phyloP scores from a whole-genome alignment of 305 asterid genomes.

The Fraxinus greggii region DNA sequence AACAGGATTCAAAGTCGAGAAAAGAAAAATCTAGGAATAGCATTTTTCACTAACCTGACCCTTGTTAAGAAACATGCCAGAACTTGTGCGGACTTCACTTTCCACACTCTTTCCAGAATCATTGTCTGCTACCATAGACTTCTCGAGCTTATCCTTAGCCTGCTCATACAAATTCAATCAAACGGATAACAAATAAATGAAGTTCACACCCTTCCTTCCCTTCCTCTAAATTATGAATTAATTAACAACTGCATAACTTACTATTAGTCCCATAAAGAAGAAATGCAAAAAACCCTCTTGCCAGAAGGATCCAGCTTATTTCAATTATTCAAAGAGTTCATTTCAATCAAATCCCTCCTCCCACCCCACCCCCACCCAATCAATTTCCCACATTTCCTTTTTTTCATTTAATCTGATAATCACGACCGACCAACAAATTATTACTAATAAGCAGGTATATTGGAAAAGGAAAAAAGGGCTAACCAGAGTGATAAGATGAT shows the following conservation, averaged over 20 bases:
- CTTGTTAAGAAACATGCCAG: too few relatives aligned
- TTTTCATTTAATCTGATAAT: background rate
- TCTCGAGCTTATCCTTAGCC: too few relatives aligned
- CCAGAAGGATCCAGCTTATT: background rate
- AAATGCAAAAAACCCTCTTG: background rate
- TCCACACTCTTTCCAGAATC: too few relatives aligned
- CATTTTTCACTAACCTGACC: too few relatives aligned
- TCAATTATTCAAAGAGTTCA: background rate
- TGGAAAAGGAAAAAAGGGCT: background rate
- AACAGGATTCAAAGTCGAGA: too few relatives aligned
- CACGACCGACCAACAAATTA: background rate
- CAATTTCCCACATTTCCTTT: background rate
- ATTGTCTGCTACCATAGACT: too few relatives aligned
- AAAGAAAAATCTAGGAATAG: too few relatives aligned
- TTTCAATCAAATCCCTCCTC: background rate
- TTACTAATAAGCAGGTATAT: background rate
- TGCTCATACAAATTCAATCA: too few relatives aligned
- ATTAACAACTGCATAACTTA: background rate
- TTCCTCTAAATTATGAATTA: background rate
- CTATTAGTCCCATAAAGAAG: background rate
- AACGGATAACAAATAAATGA: too few relatives aligned
- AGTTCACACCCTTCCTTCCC: background rate
- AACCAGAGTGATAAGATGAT: slow-evolving; percentile 62
- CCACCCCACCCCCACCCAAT: background rate
- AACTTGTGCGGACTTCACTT: too few relatives aligned